Conservation (phyloP, 495 filamentous ascomycete species). For the Hypomontagnella submonticulosa region DNA sequence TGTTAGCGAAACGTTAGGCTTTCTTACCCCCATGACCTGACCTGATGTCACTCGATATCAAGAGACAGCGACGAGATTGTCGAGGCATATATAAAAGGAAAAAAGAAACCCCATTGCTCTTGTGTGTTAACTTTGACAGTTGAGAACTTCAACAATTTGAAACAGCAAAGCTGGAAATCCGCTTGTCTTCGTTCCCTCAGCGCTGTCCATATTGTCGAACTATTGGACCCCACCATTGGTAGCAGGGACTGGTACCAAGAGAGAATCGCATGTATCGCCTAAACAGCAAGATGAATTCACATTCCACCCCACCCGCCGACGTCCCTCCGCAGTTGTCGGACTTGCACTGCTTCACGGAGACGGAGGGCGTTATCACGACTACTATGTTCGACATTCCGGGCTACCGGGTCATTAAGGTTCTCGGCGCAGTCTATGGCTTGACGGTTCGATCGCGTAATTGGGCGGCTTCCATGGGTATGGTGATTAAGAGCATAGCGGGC, state of each 20-base stretch:
- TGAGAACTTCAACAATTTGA: neutral
- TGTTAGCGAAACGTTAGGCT: neutral
- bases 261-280: too few species aligned
- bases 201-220: too few species aligned
- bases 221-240: too few species aligned
- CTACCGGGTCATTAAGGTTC: constrained; percentile 65
- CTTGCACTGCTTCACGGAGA: constrained; percentile 68
- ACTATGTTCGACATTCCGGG: constrained; percentile 64
- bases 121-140: neutral
- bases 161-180: neutral
- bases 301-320: constrained; percentile 34
- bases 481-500: constrained; percentile 63
- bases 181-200: too few species aligned
- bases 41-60: too few species aligned
- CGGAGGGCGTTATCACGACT: constrained; percentile 66
- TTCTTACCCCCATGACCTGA: neutral
- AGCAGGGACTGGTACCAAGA: too few species aligned
- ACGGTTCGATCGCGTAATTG: constrained; percentile 67
- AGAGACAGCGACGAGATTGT: too few species aligned
- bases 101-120: neutral
- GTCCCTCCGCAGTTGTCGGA: constrained; percentile 52
- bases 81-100: constrained; percentile 2
- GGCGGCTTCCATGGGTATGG: constrained; percentile 55
- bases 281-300: constrained; percentile 14
- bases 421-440: constrained; percentile 68